Evolutionary conservation across 495 filamentous ascomycete genomes (phyloP), one percentile per base, ranked within the genome.

Genomic region (Hypoxylon trugodes): DNA sequence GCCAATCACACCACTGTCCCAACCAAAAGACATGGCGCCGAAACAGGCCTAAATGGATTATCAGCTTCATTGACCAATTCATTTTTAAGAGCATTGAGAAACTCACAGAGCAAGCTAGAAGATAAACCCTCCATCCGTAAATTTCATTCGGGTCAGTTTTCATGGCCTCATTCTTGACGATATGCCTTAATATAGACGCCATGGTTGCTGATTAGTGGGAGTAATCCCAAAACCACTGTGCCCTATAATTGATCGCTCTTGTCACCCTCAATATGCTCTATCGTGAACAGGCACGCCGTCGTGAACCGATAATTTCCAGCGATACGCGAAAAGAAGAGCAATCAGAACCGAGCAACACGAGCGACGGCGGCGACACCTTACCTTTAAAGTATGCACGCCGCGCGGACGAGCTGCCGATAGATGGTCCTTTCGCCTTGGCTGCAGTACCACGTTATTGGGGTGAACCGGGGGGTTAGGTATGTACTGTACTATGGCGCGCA

Each of bases 111-210:
- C 83, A 88, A 16, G 89, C 87, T 25, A 92, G 74, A 28, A 84
- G 72, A 61, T 86, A 91, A 15, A 89, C 86, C 54, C 89, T 84
- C 89, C 89, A 92, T 61, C 88, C 88, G 65, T 93, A 93, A 68
- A 93, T 90, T 77, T 92, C 86, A 52, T 80, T 81, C 8, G 90
- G 89, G 67, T 90, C 89, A 40, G 74, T 76, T 74, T 83, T 88
- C 86, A 91, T 91, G 37, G 90, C 86, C 60, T 91, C 88, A 84
- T 93, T 93, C 74, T 85, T 85, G 61, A 91, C 86, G 67, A 93
- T 85, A 59, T 82, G 85, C 59, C 76, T 81, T 26, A 91, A 73
- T 47, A 91, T 2, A 15, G 40, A 58, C 58, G 64, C n/a, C 64
- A 67, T 67, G 64, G 18, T 56, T 58, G 52, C 36, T 46, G 52